Evolutionary conservation across 305 asterid genomes (phyloP).

Genomic region (Plantago rigida): DNA sequence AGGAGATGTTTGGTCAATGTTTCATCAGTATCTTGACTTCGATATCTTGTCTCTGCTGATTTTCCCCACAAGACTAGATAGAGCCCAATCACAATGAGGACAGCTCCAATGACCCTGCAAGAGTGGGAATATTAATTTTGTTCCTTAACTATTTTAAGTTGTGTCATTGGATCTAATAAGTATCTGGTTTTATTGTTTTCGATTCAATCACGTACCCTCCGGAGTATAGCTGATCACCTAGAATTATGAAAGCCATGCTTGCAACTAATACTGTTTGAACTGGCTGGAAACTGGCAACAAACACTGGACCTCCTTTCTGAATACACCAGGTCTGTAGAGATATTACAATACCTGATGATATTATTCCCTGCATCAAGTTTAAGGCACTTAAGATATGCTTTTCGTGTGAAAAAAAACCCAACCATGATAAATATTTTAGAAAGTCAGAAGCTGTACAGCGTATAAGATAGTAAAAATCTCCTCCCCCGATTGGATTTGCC

Average conservation of each 20-base stretch:
- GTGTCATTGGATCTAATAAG: background rate
- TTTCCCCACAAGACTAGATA: conserved; percentile 80
- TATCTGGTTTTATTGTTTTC: background rate
- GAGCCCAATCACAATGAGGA: conserved; percentile 60
- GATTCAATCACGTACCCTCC: conserved; percentile 53
- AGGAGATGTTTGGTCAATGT: conserved; percentile 54
- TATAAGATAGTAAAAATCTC: conserved; percentile 65
- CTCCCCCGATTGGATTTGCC: conserved; percentile 67
- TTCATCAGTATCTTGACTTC: conserved; percentile 34
- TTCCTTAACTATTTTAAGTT: background rate
- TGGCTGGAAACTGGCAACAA: conserved; percentile 83
- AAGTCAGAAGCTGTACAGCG: conserved; percentile 42
- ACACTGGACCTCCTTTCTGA: conserved; percentile 88
- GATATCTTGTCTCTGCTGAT: conserved; percentile 47
- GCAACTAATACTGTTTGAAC: conserved; percentile 78
- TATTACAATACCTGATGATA: conserved; percentile 77
- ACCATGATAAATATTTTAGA: background rate
- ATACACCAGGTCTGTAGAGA: conserved; percentile 85
- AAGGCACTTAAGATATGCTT: conserved; percentile 20
- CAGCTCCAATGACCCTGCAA: conserved; percentile 67
- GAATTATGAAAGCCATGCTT: conserved; percentile 59
- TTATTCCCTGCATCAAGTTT: conserved; percentile 46
- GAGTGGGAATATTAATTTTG: background rate
- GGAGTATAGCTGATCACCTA: conserved; percentile 61
- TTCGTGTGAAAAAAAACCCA: background rate